A percentile compares a stretch with the other conserved stretches of the same genome.
Evolutionary conservation across 345 rosid genomes (phyloP).

Genomic region (Adansonia digitata): DNA sequence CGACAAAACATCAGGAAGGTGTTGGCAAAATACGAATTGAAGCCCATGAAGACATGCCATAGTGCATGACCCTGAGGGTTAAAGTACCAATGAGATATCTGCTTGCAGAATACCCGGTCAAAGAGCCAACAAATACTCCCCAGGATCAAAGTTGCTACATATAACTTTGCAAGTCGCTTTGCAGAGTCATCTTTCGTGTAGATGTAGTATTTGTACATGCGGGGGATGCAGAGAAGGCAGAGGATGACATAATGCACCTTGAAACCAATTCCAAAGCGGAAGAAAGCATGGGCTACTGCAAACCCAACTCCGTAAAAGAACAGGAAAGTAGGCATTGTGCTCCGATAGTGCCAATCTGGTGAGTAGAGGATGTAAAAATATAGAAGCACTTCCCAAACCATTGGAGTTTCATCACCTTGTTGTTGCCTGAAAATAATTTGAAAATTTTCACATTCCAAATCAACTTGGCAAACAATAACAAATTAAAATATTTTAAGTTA

Average conservation of each 20-base stretch:
- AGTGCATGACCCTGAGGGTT: constrained; percentile 94
- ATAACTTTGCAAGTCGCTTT: constrained; percentile 67
- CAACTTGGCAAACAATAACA: background rate
- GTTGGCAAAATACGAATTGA: constrained; percentile 85
- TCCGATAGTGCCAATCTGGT: constrained; percentile 96
- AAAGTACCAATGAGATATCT: constrained; percentile 53
- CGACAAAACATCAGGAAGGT: constrained; percentile 96
- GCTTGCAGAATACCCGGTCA: constrained; percentile 58
- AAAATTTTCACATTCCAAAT: background rate
- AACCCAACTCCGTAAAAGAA: constrained; percentile 80
- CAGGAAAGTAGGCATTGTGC: constrained; percentile 94
- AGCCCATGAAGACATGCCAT: constrained; percentile 89
- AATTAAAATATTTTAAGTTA: background rate
- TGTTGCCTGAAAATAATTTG: constrained; percentile 59
- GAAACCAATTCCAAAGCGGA: constrained; percentile 73
- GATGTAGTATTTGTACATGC: constrained; percentile 97
- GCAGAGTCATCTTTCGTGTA: constrained; percentile 65
- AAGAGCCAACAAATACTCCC: constrained; percentile 71
- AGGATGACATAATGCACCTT: constrained; percentile 77
- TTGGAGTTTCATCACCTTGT: constrained; percentile 96
- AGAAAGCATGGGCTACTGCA: constrained; percentile 55
- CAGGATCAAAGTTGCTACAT: constrained; percentile 51
- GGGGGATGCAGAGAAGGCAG: constrained; percentile 83
- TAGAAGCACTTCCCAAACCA: constrained; percentile 98
- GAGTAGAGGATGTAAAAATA: constrained; percentile 93